phyloP scores from a whole-genome alignment of 805 yeast genomes.

The Candida nemodendra region DNA sequence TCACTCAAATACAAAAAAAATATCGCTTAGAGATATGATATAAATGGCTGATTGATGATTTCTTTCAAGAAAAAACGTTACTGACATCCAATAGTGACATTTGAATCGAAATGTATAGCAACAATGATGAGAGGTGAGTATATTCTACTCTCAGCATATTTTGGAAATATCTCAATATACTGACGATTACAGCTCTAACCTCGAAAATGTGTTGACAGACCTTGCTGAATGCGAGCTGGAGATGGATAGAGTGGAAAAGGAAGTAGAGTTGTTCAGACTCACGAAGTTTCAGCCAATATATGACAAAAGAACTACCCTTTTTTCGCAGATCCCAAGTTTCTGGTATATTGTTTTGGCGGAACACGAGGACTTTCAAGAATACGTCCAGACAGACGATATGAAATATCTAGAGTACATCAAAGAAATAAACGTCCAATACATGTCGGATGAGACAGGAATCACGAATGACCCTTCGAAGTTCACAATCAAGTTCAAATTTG shows the following conservation, averaged over 20 bases:
- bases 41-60: no score
- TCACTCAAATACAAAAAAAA: not conserved
- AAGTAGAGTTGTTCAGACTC: constrained; percentile 55
- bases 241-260: constrained; percentile 58
- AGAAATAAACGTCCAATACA: constrained; percentile 61
- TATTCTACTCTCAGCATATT: not conserved
- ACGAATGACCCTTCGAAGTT: constrained; percentile 46
- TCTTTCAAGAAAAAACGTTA: no score
- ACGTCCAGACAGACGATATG: constrained; percentile 71
- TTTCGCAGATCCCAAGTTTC: constrained; percentile 62
- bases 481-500: constrained; percentile 58
- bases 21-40: no score
- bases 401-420: constrained; percentile 66
- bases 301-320: constrained; percentile 51
- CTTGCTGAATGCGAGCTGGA: constrained; percentile 59
- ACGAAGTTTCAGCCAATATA: constrained; percentile 57
- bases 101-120: no score
- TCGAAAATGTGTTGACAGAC: constrained; percentile 43
- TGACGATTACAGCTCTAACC: constrained; percentile 5
- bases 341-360: constrained; percentile 88
- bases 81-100: no score
- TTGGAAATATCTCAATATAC: constrained; percentile 2
- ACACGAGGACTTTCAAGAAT: constrained; percentile 82
- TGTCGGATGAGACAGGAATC: constrained; percentile 29
- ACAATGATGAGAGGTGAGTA: no score